Conservation (phyloP, 768 basidiomycete genomes). For the Termitomyces heimii region DNA sequence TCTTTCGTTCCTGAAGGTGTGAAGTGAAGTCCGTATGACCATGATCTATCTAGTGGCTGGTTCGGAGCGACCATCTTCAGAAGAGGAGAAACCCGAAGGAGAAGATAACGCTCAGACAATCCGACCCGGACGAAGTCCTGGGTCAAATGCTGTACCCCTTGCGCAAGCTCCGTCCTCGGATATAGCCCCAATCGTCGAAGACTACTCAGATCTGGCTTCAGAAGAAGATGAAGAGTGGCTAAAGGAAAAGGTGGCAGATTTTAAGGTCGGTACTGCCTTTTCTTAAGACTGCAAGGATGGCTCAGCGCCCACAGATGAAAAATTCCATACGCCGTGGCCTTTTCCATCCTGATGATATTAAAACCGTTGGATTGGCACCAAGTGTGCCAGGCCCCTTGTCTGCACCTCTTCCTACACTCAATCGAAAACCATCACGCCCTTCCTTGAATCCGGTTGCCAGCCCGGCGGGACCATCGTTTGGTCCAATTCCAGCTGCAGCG, state of each 20-base stretch:
- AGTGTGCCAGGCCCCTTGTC: constrained; percentile 55
- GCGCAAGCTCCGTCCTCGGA: constrained; percentile 57
- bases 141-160: constrained; percentile 42
- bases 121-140: constrained; percentile 68
- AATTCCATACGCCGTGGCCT: constrained; percentile 68
- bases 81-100: constrained; percentile 47
- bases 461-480: constrained; percentile 22
- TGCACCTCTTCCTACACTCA: constrained; percentile 57
- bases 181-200: constrained; percentile 73
- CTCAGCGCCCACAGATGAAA: constrained; percentile 43
- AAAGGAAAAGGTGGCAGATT: constrained; percentile 76
- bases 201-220: constrained; percentile 84
- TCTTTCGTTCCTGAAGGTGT: not conserved
- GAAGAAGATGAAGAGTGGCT: constrained; percentile 69
- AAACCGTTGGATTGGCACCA: constrained; percentile 55
- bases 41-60: constrained; percentile 29
- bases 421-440: constrained; percentile 48
- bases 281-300: not conserved
- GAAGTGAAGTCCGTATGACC: not conserved
- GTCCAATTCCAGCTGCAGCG: constrained; percentile 19
- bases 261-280: constrained; percentile 49
- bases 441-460: constrained; percentile 39
- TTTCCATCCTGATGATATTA: constrained; percentile 88
- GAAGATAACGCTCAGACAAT: constrained; percentile 84
- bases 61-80: constrained; percentile 51